Base-by-base conservation (phyloP, 768 basidiomycete genomes). In the Dictyophora rubrovolvata region DNA sequence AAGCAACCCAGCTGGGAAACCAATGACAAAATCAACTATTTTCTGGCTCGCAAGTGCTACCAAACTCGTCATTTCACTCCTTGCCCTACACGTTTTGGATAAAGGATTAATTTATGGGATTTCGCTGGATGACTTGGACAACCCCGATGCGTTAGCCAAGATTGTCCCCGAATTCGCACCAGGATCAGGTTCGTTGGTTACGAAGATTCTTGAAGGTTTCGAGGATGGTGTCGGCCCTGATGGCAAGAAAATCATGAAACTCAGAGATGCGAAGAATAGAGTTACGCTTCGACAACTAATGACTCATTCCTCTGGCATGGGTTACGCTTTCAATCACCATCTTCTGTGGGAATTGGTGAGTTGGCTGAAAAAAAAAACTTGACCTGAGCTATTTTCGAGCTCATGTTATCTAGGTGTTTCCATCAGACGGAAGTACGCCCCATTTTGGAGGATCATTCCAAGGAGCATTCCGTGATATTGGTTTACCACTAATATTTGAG, bases 181-280 rank as follows among this genome's bases (percentile, higher is more conserved):
- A 20, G 53, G 18, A 20, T 54, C 53, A 28, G 53, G 23, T 10
- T 54, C 53, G 8, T 36, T 54, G 23, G 53, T 54, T 23, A 54
- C 21, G 8, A 23, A 54, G 34, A 54, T 54, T 20, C 18, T 54
- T 23, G 53, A 54, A 54, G 53, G 53, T 20, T 54, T 54, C 36
- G 23, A 54, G 34, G 53, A 54, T 10, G 36, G 36, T 21, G 3
- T 23, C 2, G 53, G 34, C 1, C 9, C 21, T 2, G 34, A 54
- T 20, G 53, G 53, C 11, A 54, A 20, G 34, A 54, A 54, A 36
- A 20, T 36, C 2, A 54, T 54, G 53, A 54, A 54, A 23, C 34
- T 54, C 9, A 22, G 34, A 35, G 53, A 54, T 36, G 53, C 34
- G 18, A 54, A 54, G 53, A 36, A 36, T 54, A 23, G 34, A 28